phyloP scores from a whole-genome alignment of 2,329 filamentous ascomycete species.

The Bertia moriformis region DNA sequence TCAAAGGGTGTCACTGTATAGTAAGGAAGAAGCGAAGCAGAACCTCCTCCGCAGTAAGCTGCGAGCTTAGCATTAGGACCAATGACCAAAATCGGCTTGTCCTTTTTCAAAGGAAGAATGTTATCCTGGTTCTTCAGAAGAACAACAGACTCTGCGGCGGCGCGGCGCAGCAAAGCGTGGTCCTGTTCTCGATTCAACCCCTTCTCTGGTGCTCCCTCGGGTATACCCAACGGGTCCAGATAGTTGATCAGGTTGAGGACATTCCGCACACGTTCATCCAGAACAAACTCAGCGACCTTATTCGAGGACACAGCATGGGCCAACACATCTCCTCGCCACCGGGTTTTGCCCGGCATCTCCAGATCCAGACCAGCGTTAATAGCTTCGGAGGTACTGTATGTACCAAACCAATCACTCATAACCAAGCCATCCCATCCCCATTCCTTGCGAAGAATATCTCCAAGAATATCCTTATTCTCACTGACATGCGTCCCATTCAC shows the following conservation, averaged over 20 bases:
- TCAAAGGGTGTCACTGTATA: constrained; percentile 1
- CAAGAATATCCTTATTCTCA: constrained; percentile 33
- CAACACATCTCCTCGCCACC: constrained; percentile 32
- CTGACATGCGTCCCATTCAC: constrained; percentile 40
- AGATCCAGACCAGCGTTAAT: constrained; percentile 36
- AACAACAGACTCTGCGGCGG: constrained; percentile 57
- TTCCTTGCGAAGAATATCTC: constrained; percentile 34
- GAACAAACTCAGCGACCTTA: constrained; percentile 35
- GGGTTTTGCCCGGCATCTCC: constrained; percentile 43
- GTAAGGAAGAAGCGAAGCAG: neutral
- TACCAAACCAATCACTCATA: constrained; percentile 45
- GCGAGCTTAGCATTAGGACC: neutral
- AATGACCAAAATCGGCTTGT: constrained; percentile 18
- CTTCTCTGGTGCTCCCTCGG: constrained; percentile 36
- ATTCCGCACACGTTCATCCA: constrained; percentile 42
- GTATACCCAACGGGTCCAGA: constrained; percentile 34
- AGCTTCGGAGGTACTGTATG: constrained; percentile 35
- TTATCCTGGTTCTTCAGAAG: constrained; percentile 58
- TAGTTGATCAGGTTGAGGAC: constrained; percentile 45
- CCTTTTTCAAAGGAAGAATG: constrained; percentile 47
- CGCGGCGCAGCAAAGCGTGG: constrained; percentile 44
- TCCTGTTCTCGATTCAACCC: constrained; percentile 44
- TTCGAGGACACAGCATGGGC: constrained; percentile 36
- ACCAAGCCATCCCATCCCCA: constrained; percentile 42
- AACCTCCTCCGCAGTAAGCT: neutral